Evolutionary conservation across 1,284 basidiomycete species (phyloP).

Genomic region (Microbotryomycetes sp.): DNA sequence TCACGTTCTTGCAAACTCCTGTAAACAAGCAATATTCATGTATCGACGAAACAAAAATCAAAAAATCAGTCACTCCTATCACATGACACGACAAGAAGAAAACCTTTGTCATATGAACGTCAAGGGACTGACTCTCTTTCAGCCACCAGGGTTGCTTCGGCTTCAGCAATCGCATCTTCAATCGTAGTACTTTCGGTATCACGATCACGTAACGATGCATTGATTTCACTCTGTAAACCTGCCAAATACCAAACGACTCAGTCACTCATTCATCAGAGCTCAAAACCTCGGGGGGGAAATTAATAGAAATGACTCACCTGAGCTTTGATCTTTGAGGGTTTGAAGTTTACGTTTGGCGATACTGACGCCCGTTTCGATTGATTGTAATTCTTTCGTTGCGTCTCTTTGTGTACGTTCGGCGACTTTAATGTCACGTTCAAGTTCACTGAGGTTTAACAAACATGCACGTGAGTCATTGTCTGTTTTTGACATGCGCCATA

Average conservation of each 20-base stretch:
- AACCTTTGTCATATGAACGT: not conserved
- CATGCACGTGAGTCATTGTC: not conserved
- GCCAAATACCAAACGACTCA: too few relatives aligned
- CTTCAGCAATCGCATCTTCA: constrained; percentile 18
- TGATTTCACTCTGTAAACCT: too few relatives aligned
- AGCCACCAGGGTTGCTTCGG: constrained; percentile 9
- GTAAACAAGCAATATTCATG: too few relatives aligned
- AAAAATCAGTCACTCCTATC: too few relatives aligned
- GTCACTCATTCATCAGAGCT: too few relatives aligned
- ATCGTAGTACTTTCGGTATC: constrained; percentile 20
- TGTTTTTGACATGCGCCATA: not conserved
- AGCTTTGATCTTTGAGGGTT: constrained; percentile 5
- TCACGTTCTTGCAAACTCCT: constrained; percentile 41
- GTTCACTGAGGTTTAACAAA: constrained; percentile 1
- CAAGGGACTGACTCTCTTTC: not conserved
- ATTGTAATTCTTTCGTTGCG: constrained; percentile 16
- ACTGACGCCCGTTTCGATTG: constrained; percentile 19
- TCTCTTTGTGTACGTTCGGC: constrained; percentile 21
- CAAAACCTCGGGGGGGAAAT: too few relatives aligned
- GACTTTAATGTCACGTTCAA: constrained; percentile 13
- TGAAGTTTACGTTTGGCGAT: constrained; percentile 25
- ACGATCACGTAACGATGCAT: not conserved
- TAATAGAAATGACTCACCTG: not conserved
- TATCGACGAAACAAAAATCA: too few relatives aligned
- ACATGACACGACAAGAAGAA: not conserved